phyloP scores from a whole-genome alignment of 345 rosid genomes.

The Citropsis articulata region DNA sequence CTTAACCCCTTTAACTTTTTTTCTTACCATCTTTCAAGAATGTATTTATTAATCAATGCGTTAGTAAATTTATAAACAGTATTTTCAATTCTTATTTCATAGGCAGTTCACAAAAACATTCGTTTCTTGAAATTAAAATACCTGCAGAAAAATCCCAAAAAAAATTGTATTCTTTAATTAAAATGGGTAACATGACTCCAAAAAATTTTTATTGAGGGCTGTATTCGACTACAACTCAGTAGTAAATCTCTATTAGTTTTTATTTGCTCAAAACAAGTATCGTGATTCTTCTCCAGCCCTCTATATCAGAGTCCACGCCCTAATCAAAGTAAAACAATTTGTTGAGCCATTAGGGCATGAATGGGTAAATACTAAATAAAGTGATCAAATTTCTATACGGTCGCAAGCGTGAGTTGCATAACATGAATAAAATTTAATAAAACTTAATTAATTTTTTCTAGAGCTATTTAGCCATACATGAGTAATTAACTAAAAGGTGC shows the following conservation, averaged over 20 bases:
- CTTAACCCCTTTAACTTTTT: background rate
- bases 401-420: background rate
- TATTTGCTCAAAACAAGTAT: background rate
- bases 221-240: background rate
- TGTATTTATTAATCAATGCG: background rate
- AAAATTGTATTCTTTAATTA: no score
- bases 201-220: background rate
- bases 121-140: background rate
- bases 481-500: background rate
- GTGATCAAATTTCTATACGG: background rate
- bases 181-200: background rate
- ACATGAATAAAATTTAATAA: background rate
- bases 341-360: background rate
- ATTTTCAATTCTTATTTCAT: background rate
- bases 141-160: background rate
- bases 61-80: background rate
- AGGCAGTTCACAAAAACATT: constrained; percentile 8
- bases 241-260: background rate
- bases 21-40: background rate
- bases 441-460: background rate
- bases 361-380: background rate
- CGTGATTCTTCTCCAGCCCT: background rate
- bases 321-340: background rate
- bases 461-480: background rate
- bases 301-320: background rate